Conservation (phyloP, 495 filamentous ascomycete species). For the Bryoglossum gracile region DNA sequence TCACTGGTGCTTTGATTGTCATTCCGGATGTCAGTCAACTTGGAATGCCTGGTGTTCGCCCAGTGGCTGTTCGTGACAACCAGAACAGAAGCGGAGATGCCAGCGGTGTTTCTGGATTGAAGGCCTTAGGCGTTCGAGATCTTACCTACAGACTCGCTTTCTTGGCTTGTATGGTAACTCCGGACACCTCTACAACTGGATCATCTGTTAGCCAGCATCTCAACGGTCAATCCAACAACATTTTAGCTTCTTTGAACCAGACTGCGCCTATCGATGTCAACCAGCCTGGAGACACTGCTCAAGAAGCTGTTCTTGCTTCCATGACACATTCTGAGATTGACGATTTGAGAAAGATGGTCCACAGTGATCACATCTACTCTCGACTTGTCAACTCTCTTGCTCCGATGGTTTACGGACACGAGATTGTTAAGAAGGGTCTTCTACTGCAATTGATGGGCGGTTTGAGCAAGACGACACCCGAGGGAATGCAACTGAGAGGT, state of each 20-base stretch:
- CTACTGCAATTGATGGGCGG: constrained; percentile 90
- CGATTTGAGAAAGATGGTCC: constrained; percentile 86
- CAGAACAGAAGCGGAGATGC: constrained; percentile 67
- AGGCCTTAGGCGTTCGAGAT: constrained; percentile 88
- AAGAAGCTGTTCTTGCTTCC: constrained; percentile 77
- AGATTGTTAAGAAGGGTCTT: constrained; percentile 95
- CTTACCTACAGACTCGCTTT: constrained; percentile 97
- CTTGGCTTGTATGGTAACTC: constrained; percentile 92
- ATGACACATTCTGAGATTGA: constrained; percentile 80
- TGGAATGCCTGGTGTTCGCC: constrained; percentile 76
- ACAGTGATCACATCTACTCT: constrained; percentile 89
- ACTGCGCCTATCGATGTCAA: constrained; percentile 53
- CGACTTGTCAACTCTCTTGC: constrained; percentile 93
- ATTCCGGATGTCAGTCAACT: constrained; percentile 96
- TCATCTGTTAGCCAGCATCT: constrained; percentile 57
- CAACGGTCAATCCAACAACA: constrained; percentile 66
- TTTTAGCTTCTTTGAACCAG: constrained; percentile 75
- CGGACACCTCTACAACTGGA: constrained; percentile 75
- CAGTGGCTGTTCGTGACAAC: constrained; percentile 81
- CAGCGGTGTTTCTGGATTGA: constrained; percentile 76
- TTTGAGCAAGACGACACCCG: constrained; percentile 80
- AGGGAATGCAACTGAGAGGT: constrained; percentile 89
- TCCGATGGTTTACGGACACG: constrained; percentile 94
- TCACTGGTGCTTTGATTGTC: constrained; percentile 92
- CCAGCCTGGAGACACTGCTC: constrained; percentile 71